Conservation (phyloP, 164 flowering plant genomes). For the Saururus chinensis region DNA sequence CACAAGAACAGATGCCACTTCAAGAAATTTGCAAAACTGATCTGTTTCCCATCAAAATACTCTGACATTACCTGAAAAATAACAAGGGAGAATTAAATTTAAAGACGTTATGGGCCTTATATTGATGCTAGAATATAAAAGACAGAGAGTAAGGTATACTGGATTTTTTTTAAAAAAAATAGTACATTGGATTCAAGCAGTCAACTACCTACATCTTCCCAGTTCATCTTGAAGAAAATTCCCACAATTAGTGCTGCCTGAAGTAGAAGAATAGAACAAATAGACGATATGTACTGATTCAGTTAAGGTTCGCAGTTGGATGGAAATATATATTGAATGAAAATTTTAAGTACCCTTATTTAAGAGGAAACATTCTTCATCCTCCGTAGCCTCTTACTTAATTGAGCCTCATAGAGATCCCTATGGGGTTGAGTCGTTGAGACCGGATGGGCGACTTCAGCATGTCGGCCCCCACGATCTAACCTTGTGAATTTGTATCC, state of each 20-base stretch:
- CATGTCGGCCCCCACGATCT: too few species aligned
- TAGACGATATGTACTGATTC: conserved; percentile 25
- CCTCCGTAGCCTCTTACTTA: neutral
- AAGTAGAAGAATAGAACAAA: conserved; percentile 20
- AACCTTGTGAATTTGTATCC: too few species aligned
- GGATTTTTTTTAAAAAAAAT: neutral
- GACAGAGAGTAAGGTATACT: neutral
- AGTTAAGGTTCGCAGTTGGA: conserved; percentile 17
- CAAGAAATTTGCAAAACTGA: conserved; percentile 13
- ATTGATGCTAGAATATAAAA: neutral
- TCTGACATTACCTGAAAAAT: conserved; percentile 15
- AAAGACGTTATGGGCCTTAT: neutral
- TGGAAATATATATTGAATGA: too few species aligned
- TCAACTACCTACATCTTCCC: conserved; percentile 21
- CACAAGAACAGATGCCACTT: conserved; percentile 24
- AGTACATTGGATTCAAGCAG: too few species aligned
- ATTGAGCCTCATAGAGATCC: neutral
- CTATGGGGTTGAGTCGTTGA: too few species aligned
- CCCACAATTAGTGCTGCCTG: conserved; percentile 22
- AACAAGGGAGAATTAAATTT: neutral
- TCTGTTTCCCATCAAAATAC: conserved; percentile 14
- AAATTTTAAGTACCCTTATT: too few species aligned
- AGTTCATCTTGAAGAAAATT: conserved; percentile 32
- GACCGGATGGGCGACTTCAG: neutral
- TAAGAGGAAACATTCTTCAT: neutral